phyloP scores from a whole-genome alignment of 1,284 basidiomycete species.

The Austroboletus niveus region DNA sequence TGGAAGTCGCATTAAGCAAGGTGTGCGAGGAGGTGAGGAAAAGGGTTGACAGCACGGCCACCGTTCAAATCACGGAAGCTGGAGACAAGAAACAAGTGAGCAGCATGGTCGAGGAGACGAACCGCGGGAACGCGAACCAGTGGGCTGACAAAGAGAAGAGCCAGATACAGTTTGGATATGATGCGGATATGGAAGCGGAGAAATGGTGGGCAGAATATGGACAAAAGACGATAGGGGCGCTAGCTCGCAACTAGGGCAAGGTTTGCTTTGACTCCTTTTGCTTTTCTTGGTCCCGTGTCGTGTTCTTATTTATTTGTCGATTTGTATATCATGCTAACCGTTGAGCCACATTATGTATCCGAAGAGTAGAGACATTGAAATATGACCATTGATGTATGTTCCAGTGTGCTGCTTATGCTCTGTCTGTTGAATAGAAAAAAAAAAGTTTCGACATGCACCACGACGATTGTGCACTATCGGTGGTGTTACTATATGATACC shows the following conservation, averaged over 20 bases:
- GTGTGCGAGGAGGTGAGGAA: conserved; percentile 14
- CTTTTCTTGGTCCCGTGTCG: no score
- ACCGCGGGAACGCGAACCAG: conserved; percentile 44
- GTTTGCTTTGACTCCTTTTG: no score
- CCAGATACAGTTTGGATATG: conserved; percentile 45
- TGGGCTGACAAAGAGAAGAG: conserved; percentile 52
- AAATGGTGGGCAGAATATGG: conserved; percentile 43
- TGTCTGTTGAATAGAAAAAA: no score
- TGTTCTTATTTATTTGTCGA: no score
- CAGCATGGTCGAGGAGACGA: neutral
- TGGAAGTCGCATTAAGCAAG: conserved; percentile 39
- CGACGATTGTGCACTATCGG: no score
- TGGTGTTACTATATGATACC: no score
- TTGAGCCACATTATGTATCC: no score
- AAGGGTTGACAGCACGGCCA: conserved; percentile 8
- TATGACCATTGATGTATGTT: no score
- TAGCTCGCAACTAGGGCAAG: conserved; percentile 1
- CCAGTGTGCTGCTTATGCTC: no score
- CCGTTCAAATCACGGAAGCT: neutral
- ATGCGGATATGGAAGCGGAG: conserved; percentile 49
- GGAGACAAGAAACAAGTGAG: neutral
- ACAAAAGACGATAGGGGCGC: neutral
- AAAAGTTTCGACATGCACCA: no score
- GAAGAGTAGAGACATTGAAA: no score
- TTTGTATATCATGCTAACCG: no score